Conservation (phyloP, 441 rosid species). For the Adansonia grandidieri region DNA sequence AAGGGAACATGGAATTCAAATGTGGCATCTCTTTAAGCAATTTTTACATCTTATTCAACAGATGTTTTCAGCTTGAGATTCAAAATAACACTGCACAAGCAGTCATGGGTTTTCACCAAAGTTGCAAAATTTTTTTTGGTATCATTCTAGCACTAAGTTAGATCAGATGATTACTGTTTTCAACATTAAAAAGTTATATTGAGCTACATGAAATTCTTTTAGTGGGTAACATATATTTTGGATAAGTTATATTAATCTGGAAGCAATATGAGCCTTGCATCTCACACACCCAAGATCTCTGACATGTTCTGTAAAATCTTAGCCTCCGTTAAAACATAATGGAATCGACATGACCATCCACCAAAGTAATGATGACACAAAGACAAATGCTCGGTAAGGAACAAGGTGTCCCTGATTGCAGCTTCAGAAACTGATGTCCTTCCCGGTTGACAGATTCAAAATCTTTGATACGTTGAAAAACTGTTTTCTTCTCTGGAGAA, state of each 20-base stretch:
- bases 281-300: background rate
- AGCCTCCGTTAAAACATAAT: background rate
- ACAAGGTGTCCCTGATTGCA: background rate
- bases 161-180: background rate
- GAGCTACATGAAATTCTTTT: background rate
- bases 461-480: background rate
- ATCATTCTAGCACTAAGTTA: background rate
- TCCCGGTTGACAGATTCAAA: background rate
- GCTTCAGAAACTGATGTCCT: background rate
- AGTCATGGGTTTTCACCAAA: background rate
- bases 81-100: background rate
- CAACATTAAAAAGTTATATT: background rate
- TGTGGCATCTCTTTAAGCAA: background rate
- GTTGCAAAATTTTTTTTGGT: background rate
- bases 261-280: background rate
- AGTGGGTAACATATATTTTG: background rate
- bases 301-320: slow-evolving; percentile 1
- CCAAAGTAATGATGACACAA: background rate
- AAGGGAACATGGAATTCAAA: background rate
- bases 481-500: background rate
- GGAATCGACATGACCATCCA: background rate
- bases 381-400: background rate
- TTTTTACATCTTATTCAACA: background rate
- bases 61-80: background rate
- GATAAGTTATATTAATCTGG: slow-evolving; percentile 9